These are phyloP conservation scores for Alternaria brassicae DNA, from an alignment of 2,329 filamentous ascomycete species.

Conservation along the genomic window DNA sequence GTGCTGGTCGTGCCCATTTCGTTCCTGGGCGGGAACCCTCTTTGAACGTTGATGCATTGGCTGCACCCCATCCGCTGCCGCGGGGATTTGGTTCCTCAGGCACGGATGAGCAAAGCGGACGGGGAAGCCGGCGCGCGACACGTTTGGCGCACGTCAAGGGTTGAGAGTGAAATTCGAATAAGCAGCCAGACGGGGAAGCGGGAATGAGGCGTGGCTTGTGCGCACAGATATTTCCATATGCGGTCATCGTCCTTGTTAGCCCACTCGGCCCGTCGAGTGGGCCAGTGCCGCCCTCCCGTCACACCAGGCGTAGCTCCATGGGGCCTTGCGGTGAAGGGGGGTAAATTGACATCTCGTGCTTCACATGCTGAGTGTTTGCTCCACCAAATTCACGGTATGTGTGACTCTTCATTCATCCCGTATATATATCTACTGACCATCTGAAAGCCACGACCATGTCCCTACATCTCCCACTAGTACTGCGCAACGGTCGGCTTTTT, in stretches of 20 bases:
- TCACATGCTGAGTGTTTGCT: constrained; percentile 35
- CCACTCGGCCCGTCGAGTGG: constrained; percentile 35
- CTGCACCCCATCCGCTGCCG: constrained; percentile 30
- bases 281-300: constrained; percentile 37
- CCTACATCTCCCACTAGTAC: constrained; percentile 26
- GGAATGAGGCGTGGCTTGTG: constrained; percentile 13
- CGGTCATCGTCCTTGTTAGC: constrained; percentile 21
- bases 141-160: constrained; percentile 25
- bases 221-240: constrained; percentile 24
- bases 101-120: constrained; percentile 32
- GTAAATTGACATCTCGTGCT: constrained; percentile 39
- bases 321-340: constrained; percentile 41
- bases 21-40: constrained; percentile 26
- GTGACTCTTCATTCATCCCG: constrained; percentile 24
- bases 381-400: constrained; percentile 25
- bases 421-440: constrained; percentile 38
- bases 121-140: constrained; percentile 40
- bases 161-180: constrained; percentile 21
- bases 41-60: constrained; percentile 32
- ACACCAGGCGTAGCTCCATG: constrained; percentile 32
- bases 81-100: constrained; percentile 26
- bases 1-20: neutral
- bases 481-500: constrained; percentile 25
- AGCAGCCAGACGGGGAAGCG: constrained; percentile 35
- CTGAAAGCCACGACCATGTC: constrained; percentile 28